Percentiles rank a stretch among this genome's conserved stretches.
Conservation (phyloP, 2,329 filamentous ascomycete species). For the Venturia pyrina region DNA sequence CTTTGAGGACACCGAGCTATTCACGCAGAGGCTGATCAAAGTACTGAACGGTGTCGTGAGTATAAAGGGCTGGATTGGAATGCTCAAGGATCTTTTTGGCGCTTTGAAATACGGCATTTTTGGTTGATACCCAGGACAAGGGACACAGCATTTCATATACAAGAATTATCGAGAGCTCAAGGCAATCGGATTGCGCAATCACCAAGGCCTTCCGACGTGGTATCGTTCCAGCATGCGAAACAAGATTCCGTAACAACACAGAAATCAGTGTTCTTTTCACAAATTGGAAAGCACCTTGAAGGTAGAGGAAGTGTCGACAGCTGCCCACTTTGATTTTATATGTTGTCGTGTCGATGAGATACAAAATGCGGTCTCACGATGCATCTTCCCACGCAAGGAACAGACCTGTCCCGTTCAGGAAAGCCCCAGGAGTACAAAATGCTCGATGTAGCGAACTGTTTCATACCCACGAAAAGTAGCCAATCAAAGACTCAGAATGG, state of each 20-base stretch:
- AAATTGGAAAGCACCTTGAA: neutral
- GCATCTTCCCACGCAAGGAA: no score
- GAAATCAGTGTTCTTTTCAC: neutral
- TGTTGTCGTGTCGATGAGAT: neutral
- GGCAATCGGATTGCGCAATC: neutral
- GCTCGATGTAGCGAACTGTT: neutral
- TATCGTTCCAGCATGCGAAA: neutral
- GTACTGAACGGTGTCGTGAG: conserved; percentile 43
- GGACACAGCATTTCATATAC: neutral
- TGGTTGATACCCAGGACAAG: conserved; percentile 9
- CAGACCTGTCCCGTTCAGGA: neutral
- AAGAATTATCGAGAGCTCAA: neutral
- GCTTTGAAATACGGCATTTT: conserved; percentile 11
- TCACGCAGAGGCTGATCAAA: conserved; percentile 43
- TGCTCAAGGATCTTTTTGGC: conserved; percentile 28
- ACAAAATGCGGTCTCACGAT: neutral
- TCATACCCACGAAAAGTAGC: neutral
- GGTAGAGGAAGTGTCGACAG: neutral
- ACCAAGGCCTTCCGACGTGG: neutral
- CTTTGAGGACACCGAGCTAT: conserved; percentile 46
- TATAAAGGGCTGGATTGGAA: conserved; percentile 45
- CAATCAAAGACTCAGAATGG: neutral
- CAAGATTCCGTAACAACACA: neutral
- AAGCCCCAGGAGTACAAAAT: neutral
- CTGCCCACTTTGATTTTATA: neutral